These are phyloP conservation scores for Pelagophyceae sp. DNA, from an alignment of 352 stramenopile species.

Conservation along the genomic window DNA sequence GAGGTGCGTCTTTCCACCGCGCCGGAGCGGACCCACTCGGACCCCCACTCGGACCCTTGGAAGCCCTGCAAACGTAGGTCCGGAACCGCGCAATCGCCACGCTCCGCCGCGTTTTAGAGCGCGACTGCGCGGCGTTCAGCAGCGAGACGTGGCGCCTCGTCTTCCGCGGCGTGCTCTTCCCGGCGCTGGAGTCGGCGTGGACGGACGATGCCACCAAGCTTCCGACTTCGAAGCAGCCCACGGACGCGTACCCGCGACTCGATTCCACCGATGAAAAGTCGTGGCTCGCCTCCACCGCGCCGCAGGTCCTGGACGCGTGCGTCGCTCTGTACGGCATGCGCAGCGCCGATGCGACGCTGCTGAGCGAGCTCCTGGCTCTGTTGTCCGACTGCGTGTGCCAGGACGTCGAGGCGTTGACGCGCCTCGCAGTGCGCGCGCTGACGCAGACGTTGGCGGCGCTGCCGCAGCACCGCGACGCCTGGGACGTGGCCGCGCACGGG, in stretches of 20 bases:
- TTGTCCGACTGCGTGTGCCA: slow-evolving; percentile 23
- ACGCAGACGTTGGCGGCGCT: neutral
- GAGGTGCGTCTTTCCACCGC: no score
- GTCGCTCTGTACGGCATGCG: slow-evolving; percentile 15
- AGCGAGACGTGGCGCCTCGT: slow-evolving; percentile 41
- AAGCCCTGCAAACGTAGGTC: no score
- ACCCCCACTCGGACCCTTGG: no score
- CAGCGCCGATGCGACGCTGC: neutral
- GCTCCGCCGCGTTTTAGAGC: slow-evolving; percentile 36
- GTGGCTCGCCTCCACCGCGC: slow-evolving; percentile 26
- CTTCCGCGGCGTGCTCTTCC: slow-evolving; percentile 42
- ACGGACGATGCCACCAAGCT: slow-evolving; percentile 28
- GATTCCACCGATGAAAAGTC: neutral
- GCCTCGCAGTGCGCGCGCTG: slow-evolving; percentile 12
- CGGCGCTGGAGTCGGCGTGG: slow-evolving; percentile 40
- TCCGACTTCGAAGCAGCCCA: slow-evolving; percentile 1
- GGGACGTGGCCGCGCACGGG: slow-evolving; percentile 9
- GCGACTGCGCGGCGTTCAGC: slow-evolving; percentile 32
- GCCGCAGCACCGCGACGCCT: neutral
- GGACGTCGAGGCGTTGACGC: slow-evolving; percentile 19
- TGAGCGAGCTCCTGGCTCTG: slow-evolving; percentile 21
- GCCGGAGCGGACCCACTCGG: no score
- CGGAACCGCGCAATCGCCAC: slow-evolving; percentile 57
- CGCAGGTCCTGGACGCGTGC: slow-evolving; percentile 12
- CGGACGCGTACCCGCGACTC: neutral